Evolutionary conservation across 495 filamentous ascomycete species (phyloP).

Genomic region (Neurospora africana): DNA sequence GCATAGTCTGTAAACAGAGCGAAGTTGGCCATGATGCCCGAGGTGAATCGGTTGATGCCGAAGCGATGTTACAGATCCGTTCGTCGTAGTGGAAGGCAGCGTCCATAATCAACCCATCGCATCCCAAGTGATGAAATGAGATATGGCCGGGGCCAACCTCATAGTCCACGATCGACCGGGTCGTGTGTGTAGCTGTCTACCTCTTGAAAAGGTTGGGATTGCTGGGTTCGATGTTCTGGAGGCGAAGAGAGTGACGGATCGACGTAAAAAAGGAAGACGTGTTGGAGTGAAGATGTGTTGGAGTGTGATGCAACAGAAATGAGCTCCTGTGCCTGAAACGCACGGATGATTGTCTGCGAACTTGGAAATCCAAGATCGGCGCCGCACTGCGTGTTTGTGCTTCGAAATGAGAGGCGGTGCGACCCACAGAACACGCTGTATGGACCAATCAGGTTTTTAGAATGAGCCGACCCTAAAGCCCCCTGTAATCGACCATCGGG

Average conservation of each 20-base stretch:
- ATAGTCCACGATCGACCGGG: background rate
- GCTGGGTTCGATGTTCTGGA: background rate
- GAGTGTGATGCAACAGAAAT: background rate
- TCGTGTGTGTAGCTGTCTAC: background rate
- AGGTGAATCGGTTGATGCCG: background rate
- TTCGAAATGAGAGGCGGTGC: too few relatives aligned
- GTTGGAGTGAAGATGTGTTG: too few relatives aligned
- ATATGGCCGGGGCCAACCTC: background rate
- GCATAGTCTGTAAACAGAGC: background rate
- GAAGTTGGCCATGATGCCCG: background rate
- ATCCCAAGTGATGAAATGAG: background rate
- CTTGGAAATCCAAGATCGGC: background rate
- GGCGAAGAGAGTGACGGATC: background rate
- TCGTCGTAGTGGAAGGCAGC: background rate
- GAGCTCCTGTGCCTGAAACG: background rate
- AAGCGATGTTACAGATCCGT: background rate
- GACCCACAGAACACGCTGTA: background rate
- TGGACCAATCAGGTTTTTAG: constrained; percentile 5
- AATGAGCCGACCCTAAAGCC: background rate
- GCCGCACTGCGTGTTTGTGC: too few relatives aligned
- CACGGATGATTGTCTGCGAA: background rate
- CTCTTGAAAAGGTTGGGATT: background rate
- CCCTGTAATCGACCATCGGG: constrained; percentile 10
- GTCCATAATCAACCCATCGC: background rate
- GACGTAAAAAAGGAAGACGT: background rate